Evolutionary conservation across 129 eudicot genomes (phyloP).

Genomic region (Pittosporum tobira): DNA sequence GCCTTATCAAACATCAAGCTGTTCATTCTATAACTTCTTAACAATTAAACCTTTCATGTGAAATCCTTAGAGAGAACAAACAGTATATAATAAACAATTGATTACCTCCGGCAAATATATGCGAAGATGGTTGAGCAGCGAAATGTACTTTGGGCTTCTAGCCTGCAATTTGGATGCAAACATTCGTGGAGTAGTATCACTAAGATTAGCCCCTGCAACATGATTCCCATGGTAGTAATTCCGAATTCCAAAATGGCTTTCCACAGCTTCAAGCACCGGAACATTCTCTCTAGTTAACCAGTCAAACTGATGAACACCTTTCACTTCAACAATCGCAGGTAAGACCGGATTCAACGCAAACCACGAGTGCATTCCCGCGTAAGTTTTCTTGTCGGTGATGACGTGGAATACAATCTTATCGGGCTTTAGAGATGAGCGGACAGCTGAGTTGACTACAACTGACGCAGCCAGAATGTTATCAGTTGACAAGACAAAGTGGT

Average conservation of each 20-base stretch:
- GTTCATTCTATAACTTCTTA: background rate
- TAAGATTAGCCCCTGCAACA: slow-evolving; percentile 61
- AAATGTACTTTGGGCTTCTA: slow-evolving; percentile 95
- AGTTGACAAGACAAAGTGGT: slow-evolving; percentile 77
- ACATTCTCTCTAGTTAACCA: slow-evolving; percentile 97
- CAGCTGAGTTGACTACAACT: slow-evolving; percentile 89
- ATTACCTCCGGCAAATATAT: slow-evolving; percentile 99
- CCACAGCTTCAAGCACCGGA: slow-evolving; percentile 97
- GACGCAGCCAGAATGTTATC: slow-evolving; percentile 97
- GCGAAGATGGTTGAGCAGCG: slow-evolving; percentile 95
- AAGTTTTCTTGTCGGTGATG: slow-evolving; percentile 95
- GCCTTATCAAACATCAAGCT: background rate
- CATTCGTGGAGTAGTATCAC: slow-evolving; percentile 63
- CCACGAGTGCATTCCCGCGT: slow-evolving; percentile 99
- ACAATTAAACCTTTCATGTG: background rate
- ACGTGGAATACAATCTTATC: slow-evolving; percentile 86
- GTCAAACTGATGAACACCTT: slow-evolving; percentile 99
- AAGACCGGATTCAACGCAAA: slow-evolving; percentile 78
- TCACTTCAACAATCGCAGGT: slow-evolving; percentile 91
- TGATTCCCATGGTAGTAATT: slow-evolving; percentile 90
- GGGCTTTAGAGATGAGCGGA: slow-evolving; percentile 63
- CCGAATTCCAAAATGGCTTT: slow-evolving; percentile 65
- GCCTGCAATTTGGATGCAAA: slow-evolving; percentile 95
- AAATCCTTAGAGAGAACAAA: background rate
- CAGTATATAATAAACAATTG: background rate